Evolutionary conservation across 2,329 filamentous ascomycete species (phyloP).

Genomic region (Trichoderma sp.): DNA sequence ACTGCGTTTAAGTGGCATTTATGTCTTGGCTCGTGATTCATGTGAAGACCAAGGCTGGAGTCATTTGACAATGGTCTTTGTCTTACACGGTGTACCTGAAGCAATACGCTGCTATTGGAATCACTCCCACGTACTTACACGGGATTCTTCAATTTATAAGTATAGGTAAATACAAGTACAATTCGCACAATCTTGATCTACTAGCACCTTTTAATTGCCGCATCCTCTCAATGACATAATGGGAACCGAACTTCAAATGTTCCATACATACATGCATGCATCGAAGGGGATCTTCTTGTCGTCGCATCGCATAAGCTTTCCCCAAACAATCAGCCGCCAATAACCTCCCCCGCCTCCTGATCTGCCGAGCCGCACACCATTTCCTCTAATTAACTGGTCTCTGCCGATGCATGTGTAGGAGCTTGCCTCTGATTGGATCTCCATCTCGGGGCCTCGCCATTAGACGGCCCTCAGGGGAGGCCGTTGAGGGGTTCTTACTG

Average conservation of each 20-base stretch:
- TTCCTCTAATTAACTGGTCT: constrained; percentile 11
- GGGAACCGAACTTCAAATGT: not conserved
- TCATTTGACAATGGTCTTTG: not conserved
- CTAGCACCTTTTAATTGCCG: not conserved
- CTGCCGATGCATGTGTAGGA: constrained; percentile 1
- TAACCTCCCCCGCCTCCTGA: not conserved
- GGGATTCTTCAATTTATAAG: not conserved
- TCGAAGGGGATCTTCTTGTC: not conserved
- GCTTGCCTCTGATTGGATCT: constrained; percentile 13
- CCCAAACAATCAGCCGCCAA: not conserved
- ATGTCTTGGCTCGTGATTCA: not conserved
- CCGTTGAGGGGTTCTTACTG: not conserved
- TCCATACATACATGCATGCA: not conserved
- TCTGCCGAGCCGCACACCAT: not conserved
- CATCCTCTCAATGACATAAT: not conserved
- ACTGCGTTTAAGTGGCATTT: not conserved
- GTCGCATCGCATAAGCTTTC: not conserved
- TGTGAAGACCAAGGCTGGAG: not conserved
- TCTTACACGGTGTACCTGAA: not conserved
- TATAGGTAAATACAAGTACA: not conserved
- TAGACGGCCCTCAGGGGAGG: not conserved
- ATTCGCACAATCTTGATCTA: not conserved
- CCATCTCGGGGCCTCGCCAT: not conserved
- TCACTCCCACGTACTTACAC: not conserved
- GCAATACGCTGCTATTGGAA: not conserved